phyloP scores from a whole-genome alignment of 2,329 filamentous ascomycete genomes.

The Chaetomium olivaceum region DNA sequence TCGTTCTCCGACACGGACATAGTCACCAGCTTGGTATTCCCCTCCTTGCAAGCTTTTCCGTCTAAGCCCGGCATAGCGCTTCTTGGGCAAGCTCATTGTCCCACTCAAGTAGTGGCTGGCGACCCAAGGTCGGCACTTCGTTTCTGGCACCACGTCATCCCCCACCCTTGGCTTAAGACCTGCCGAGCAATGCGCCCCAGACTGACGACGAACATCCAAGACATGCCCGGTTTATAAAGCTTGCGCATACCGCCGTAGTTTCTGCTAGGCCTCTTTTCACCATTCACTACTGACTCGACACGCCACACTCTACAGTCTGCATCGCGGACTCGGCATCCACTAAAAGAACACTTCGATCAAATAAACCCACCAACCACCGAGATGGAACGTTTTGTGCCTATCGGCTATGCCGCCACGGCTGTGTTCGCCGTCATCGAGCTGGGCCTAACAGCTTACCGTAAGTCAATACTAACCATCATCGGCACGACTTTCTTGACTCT shows the following conservation, averaged over 20 bases:
- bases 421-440: conserved; percentile 73
- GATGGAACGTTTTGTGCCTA: conserved; percentile 60
- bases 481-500: conserved; percentile 6
- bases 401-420: conserved; percentile 66
- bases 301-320: background rate
- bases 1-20: background rate
- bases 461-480: conserved; percentile 12
- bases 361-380: conserved; percentile 24
- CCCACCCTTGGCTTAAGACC: background rate
- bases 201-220: conserved; percentile 13
- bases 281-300: background rate
- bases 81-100: background rate
- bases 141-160: conserved; percentile 22
- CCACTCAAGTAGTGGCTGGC: background rate
- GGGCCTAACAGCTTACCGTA: conserved; percentile 73
- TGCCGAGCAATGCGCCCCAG: background rate
- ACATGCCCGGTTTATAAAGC: background rate
- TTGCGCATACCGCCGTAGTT: background rate
- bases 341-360: background rate
- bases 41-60: background rate
- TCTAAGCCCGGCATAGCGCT: background rate
- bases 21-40: background rate
- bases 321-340: background rate
- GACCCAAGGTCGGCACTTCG: background rate
- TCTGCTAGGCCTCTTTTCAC: background rate